Base-by-base conservation (phyloP, 345 rosid species). In the Acer negundo region DNA sequence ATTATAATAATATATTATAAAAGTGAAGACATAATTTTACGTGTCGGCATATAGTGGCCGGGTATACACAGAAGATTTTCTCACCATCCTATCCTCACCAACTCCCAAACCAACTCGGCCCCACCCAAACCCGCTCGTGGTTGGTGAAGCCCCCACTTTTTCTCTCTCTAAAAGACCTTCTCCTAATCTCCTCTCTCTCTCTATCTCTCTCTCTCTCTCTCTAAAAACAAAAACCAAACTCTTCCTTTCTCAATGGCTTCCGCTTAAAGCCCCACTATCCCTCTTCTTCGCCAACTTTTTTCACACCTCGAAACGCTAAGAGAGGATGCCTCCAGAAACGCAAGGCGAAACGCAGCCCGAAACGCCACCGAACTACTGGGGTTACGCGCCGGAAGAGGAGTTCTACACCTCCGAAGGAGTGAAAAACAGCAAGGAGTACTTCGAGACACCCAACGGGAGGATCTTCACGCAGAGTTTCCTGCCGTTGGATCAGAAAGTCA, bases 381-480 rank as follows among this genome's bases (percentile, higher is more conserved):
- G 98, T 13, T 16, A 82, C 85, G 86, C 80, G 92, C 93, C 97
- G 80, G 97, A 91, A 72, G 98, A 93, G 62, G 98, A 93, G 82
- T 96, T 90, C 79, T 93, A 93, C 76, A 77, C 87, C 7, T 96
- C 99, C 0, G 90, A 96, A 81, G 97, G 99, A 10, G 97, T 96
- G 24, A 84, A 83, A 44, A 96, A 93, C 86, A 64, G 67, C 56
- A 82, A 90, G 77, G 91, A 92, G 23, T 89, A 92, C 90, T 96
- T 96, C 77, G 93, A 96, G 42, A 90, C 98, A 11, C 97, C 94
- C 44, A 81, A 90, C 78, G 98, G 97, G 19, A 96, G 88, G 82
- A 78, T 96, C 80, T 96, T 93, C 78, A 91, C 95, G 0, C 97
- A 95, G 88, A 82, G 92, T 66, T 93, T 95, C 73, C 11, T 93